A percentile compares a stretch with the other conserved stretches of the same genome.
Conservation (phyloP, 1,139 yeast genomes). For the Yamadazyma triangularis region DNA sequence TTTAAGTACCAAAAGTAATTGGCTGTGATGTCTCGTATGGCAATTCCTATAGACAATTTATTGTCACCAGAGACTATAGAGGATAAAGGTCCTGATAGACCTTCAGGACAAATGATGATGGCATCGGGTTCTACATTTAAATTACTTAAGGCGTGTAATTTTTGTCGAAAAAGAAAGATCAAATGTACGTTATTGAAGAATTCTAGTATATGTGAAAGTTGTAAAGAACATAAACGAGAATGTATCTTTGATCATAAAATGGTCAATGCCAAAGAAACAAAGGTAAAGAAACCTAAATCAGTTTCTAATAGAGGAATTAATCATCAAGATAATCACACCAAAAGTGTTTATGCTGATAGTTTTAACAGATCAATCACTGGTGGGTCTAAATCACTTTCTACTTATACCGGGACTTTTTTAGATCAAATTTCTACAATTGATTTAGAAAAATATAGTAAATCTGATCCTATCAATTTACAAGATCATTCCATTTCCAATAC, state of each 20-base stretch:
- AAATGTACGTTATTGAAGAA: constrained; percentile 13
- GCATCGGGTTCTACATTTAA: constrained; percentile 12
- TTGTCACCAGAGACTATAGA: neutral
- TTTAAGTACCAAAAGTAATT: too few species aligned
- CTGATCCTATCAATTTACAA: constrained; percentile 1
- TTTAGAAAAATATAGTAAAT: constrained; percentile 9
- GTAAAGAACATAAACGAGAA: constrained; percentile 12
- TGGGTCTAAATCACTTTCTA: constrained; percentile 8
- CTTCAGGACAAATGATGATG: neutral
- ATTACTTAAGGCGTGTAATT: constrained; percentile 16
- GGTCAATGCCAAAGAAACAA: constrained; percentile 3
- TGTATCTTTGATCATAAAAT: constrained; percentile 18
- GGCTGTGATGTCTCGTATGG: neutral
- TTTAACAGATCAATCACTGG: constrained; percentile 3
- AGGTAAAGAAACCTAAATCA: neutral
- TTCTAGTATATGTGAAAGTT: constrained; percentile 13
- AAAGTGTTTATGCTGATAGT: constrained; percentile 1
- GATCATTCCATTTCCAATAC: neutral
- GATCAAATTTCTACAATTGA: constrained; percentile 12
- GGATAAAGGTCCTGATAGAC: neutral
- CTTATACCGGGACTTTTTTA: constrained; percentile 14
- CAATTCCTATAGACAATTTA: neutral
- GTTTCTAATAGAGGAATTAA: too few species aligned
- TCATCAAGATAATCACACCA: too few species aligned
- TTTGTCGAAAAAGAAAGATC: constrained; percentile 16